Percentiles rank a stretch among this genome's conserved stretches.
phyloP scores from a whole-genome alignment of 768 basidiomycete genomes.

The Ephemerocybe angulata region DNA sequence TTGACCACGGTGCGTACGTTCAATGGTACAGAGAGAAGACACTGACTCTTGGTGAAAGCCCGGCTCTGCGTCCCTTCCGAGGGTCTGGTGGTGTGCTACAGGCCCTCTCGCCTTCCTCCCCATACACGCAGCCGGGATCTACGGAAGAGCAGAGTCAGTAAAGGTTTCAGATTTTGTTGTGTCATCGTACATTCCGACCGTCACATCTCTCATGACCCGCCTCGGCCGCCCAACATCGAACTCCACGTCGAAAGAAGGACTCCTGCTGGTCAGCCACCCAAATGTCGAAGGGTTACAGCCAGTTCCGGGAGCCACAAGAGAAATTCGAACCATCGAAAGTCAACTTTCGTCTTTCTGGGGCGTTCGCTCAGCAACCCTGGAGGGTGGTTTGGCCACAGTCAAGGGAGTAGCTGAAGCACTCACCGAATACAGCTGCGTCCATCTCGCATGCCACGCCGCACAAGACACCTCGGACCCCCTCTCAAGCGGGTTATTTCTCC shows the following conservation, averaged over 20 bases:
- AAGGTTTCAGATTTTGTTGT: constrained; percentile 15
- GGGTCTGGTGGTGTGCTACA: constrained; percentile 6
- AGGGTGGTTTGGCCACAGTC: neutral
- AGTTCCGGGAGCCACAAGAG: neutral
- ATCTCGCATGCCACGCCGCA: constrained; percentile 36
- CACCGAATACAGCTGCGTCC: constrained; percentile 17
- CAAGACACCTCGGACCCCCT: constrained; percentile 26
- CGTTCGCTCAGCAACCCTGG: neutral
- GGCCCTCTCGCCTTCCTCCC: constrained; percentile 22
- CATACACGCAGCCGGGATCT: constrained; percentile 19
- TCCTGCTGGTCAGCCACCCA: neutral
- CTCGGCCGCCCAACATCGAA: neutral
- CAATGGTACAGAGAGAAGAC: neutral
- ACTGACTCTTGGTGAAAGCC: neutral
- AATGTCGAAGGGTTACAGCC: neutral
- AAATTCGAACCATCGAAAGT: neutral
- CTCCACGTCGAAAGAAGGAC: constrained; percentile 1
- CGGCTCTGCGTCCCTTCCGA: neutral
- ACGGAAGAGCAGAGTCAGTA: constrained; percentile 3
- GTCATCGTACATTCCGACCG: constrained; percentile 23
- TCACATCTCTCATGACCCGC: constrained; percentile 8
- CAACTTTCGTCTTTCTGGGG: neutral
- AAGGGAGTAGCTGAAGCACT: constrained; percentile 8
- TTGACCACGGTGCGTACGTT: neutral
- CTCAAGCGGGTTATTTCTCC: constrained; percentile 22